Percentiles rank a stretch among this genome's conserved stretches.
Evolutionary conservation across 257 asterid genomes (phyloP).

Genomic region (Petrea volubilis): DNA sequence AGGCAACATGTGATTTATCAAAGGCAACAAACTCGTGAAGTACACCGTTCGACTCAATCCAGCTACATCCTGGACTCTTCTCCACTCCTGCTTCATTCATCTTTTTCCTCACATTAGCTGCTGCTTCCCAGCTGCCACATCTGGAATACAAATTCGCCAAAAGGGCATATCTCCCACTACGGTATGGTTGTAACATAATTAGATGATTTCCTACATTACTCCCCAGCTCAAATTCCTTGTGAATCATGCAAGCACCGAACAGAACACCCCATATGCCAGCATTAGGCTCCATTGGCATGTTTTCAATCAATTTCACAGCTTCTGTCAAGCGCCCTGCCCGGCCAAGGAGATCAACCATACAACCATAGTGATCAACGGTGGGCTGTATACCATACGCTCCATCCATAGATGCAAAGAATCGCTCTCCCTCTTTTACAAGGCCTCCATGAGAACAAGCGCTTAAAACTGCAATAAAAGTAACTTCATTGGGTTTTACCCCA

Average conservation of each 20-base stretch:
- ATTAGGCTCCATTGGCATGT: constrained; percentile 47
- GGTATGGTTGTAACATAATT: constrained; percentile 39
- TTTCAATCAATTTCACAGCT: constrained; percentile 40
- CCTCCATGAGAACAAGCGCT: constrained; percentile 62
- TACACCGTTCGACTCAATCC: constrained; percentile 48
- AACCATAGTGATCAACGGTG: constrained; percentile 49
- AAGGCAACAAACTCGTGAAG: constrained; percentile 47
- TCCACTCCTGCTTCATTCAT: constrained; percentile 44
- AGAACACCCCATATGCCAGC: constrained; percentile 52
- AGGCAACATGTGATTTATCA: constrained; percentile 11
- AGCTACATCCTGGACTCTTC: constrained; percentile 55
- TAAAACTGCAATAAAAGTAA: constrained; percentile 50
- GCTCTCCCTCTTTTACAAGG: constrained; percentile 41
- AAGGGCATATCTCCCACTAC: constrained; percentile 42
- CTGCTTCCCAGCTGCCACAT: constrained; percentile 38
- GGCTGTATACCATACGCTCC: constrained; percentile 41
- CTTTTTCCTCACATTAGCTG: constrained; percentile 41
- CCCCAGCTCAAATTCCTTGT: constrained; percentile 47
- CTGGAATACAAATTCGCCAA: constrained; percentile 48
- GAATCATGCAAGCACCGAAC: constrained; percentile 51
- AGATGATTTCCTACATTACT: constrained; percentile 38
- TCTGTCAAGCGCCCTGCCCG: constrained; percentile 54
- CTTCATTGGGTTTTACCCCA: constrained; percentile 52
- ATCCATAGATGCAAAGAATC: constrained; percentile 37
- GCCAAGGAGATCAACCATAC: constrained; percentile 63